Base-by-base conservation (phyloP, 768 basidiomycete genomes). In the Panaeolus cyanescens region DNA sequence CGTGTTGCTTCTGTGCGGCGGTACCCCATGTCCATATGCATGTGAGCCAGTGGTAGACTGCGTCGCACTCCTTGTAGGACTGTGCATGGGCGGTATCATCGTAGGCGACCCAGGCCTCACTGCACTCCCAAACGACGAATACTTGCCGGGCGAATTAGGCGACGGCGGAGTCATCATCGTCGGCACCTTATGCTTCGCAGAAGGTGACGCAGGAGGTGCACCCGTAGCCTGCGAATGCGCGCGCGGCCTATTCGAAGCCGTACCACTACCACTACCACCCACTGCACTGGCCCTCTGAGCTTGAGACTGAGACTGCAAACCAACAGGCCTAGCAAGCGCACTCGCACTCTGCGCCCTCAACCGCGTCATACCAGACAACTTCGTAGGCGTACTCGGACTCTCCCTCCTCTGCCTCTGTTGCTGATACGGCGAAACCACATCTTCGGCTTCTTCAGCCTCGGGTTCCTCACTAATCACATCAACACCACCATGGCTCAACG, bases 1-100 rank as follows among this genome's bases (percentile, higher is more conserved):
- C 5, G 45, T 28, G 45, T 7, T 10, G n/a, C n/a, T n/a, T n/a
- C n/a, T 61, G 59, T 58, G 65, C 12, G 59, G 39, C 19, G 58
- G 50, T 65, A 62, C 34, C 61, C n/a, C n/a, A n/a, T n/a, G n/a
- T n/a, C n/a, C n/a, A n/a, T n/a, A n/a, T n/a, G n/a, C n/a, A n/a
- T n/a, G n/a, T n/a, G n/a, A n/a, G n/a, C n/a, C n/a, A n/a, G n/a
- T n/a, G n/a, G n/a, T n/a, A n/a, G n/a, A n/a, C n/a, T n/a, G n/a
- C n/a, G n/a, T n/a, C n/a, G n/a, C n/a, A 53, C 20, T 37, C 4
- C 20, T 22, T 28, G n/a, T n/a, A 40, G 31, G 10, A 12, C 17
- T 57, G 32, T 13, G 37, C 17, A n/a, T 39, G 37, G 37, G 37
- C 3, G 19, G 45, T 28, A 17, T 20, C 25, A 50, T 28, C 4